These are phyloP conservation scores for Hysterangium stoloniferum DNA, from an alignment of 768 basidiomycete species.

Conservation along the genomic window DNA sequence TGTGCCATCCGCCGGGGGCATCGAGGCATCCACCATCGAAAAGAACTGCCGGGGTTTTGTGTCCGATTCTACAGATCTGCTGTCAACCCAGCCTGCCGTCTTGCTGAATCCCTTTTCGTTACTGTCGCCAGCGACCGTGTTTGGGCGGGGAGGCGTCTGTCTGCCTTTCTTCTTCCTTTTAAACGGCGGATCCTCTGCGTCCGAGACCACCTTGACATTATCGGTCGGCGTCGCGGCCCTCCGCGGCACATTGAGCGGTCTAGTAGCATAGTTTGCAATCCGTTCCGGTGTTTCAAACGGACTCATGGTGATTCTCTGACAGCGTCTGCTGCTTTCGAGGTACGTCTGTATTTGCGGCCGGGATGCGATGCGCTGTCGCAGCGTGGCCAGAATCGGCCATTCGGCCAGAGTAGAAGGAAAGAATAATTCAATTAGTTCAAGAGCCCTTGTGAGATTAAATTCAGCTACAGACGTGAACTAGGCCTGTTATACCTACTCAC, in stretches of 20 bases:
- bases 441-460: background rate
- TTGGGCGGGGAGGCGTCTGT: background rate
- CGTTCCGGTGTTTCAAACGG: background rate
- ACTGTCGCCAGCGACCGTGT: background rate
- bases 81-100: background rate
- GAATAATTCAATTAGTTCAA: background rate
- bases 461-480: background rate
- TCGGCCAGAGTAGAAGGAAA: slow-evolving; percentile 1
- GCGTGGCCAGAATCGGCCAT: background rate
- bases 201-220: too few relatives aligned
- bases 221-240: background rate
- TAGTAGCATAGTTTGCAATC: background rate
- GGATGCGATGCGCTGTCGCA: background rate
- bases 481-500: background rate
- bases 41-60: background rate
- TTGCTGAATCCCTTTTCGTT: background rate
- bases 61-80: too few relatives aligned
- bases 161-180: background rate
- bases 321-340: background rate
- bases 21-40: background rate
- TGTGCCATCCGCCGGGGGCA: background rate
- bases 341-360: background rate
- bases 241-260: background rate
- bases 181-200: background rate
- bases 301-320: background rate